These are phyloP conservation scores for Colletotrichum euphorbiae DNA, from an alignment of 2,329 filamentous ascomycete genomes.

Conservation along the genomic window DNA sequence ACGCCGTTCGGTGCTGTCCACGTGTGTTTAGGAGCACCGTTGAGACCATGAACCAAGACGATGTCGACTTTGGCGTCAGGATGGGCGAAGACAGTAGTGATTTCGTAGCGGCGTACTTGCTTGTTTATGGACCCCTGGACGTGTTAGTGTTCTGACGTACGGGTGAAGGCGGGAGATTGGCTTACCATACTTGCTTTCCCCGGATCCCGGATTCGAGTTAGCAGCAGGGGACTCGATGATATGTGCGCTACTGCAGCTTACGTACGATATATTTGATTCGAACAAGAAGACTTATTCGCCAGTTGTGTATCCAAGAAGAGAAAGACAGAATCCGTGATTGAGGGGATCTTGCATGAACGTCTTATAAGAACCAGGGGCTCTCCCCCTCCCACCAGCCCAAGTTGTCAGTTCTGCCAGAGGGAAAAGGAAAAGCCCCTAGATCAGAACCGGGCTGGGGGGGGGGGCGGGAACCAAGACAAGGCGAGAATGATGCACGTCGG, in stretches of 20 bases:
- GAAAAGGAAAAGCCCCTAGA: background rate
- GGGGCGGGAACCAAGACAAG: conserved; percentile 25
- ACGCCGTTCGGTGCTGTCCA: conserved; percentile 69
- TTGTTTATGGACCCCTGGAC: conserved; percentile 51
- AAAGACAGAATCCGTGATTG: background rate
- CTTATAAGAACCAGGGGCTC: conserved; percentile 23
- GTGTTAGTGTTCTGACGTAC: background rate
- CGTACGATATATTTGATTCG: background rate
- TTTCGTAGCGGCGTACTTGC: conserved; percentile 66
- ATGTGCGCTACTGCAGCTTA: conserved; percentile 29
- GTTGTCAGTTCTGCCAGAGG: background rate
- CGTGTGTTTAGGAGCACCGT: conserved; percentile 70
- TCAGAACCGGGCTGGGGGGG: background rate
- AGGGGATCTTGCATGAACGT: conserved; percentile 15
- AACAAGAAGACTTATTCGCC: background rate
- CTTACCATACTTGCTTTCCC: conserved; percentile 35
- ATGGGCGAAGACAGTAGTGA: conserved; percentile 69
- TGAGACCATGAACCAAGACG: conserved; percentile 57
- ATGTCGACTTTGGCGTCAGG: conserved; percentile 72
- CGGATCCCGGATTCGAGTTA: conserved; percentile 10
- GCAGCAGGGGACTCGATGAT: conserved; percentile 24
- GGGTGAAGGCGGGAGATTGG: background rate
- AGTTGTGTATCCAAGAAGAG: background rate
- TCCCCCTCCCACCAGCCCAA: background rate
- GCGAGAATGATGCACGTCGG: conserved; percentile 16